Evolutionary conservation across 2,329 filamentous ascomycete species (phyloP).

Genomic region (Colletotrichum theobromicola): DNA sequence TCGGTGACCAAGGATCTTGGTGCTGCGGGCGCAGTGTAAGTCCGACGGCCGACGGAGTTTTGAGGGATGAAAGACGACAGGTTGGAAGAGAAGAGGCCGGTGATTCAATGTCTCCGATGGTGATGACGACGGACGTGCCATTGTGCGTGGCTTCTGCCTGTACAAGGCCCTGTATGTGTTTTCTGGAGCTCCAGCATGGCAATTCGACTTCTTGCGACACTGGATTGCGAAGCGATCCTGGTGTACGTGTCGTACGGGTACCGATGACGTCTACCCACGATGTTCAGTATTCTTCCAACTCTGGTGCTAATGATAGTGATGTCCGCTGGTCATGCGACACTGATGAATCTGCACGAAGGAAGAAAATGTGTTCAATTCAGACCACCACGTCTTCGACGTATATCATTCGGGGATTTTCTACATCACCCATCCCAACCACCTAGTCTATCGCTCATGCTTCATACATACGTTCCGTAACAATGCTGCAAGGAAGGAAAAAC

Average conservation of each 20-base stretch:
- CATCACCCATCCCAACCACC: neutral
- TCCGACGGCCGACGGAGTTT: neutral
- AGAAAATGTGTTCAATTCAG: neutral
- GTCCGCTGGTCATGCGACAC: neutral
- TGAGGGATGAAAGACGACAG: neutral
- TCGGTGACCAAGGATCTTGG: neutral
- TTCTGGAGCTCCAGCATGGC: neutral
- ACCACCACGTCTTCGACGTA: neutral
- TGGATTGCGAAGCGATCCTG: neutral
- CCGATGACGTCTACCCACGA: neutral
- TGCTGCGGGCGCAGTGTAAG: neutral
- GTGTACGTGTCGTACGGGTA: neutral
- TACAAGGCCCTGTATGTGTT: neutral
- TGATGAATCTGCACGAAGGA: neutral
- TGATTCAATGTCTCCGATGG: neutral
- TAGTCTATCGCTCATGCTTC: conserved; percentile 1
- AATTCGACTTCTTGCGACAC: neutral
- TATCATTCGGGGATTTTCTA: neutral
- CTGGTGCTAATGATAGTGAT: neutral
- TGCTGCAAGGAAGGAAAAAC: neutral
- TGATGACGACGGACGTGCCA: neutral
- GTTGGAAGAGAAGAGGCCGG: neutral
- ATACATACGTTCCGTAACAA: neutral
- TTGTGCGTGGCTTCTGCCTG: neutral
- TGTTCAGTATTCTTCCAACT: neutral